Evolutionary conservation across 2,329 filamentous ascomycete genomes (phyloP).

Genomic region (Scedosporium minutisporum): DNA sequence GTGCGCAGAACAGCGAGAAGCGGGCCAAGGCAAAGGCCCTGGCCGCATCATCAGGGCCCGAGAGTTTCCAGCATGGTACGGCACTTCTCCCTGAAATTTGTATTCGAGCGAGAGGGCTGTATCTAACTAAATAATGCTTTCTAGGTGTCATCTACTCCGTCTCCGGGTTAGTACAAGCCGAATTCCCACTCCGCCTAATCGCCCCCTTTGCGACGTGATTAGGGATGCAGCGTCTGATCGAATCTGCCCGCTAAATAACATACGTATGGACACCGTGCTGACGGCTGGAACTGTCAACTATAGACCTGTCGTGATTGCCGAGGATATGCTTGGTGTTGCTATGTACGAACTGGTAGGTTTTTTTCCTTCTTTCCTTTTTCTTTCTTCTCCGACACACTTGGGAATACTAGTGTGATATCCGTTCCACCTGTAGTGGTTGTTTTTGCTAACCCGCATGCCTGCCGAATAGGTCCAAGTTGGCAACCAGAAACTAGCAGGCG

Average conservation of each 20-base stretch:
- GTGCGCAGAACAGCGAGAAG: background rate
- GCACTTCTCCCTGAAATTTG: background rate
- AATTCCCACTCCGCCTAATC: conserved; percentile 5
- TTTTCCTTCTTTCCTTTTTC: background rate
- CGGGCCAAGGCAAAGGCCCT: background rate
- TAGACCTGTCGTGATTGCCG: conserved; percentile 88
- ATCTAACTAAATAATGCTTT: background rate
- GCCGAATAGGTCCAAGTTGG: conserved; percentile 70
- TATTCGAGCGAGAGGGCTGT: background rate
- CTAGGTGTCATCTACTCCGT: conserved; percentile 53
- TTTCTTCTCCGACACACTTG: background rate
- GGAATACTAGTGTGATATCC: no score
- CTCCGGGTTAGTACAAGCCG: conserved; percentile 42
- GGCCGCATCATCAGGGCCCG: background rate
- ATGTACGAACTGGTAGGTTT: conserved; percentile 92
- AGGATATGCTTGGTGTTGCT: conserved; percentile 97
- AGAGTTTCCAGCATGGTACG: conserved; percentile 24
- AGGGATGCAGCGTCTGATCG: conserved; percentile 8
- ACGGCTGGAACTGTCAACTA: background rate
- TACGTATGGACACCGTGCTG: background rate
- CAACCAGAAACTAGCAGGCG: conserved; percentile 82
- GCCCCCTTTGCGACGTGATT: background rate
- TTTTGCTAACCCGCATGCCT: background rate
- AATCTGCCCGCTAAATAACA: conserved; percentile 10
- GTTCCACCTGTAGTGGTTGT: background rate